These are phyloP conservation scores for Penicillium bovifimosum DNA, from an alignment of 495 filamentous ascomycete species.

Conservation along the genomic window DNA sequence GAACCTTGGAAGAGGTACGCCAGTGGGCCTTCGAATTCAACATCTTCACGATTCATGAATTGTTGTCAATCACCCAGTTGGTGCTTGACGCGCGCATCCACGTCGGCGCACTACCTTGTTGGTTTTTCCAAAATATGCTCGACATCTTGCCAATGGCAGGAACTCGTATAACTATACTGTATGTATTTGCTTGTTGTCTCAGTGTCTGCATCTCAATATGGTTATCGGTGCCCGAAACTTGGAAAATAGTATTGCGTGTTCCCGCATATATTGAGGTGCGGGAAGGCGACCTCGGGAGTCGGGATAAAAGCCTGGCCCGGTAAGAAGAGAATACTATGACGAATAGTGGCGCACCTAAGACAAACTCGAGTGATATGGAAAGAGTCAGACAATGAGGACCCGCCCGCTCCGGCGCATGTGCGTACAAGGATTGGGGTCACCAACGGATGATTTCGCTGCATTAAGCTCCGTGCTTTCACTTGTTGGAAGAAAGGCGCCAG, in stretches of 20 bases:
- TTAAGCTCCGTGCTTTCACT: no score
- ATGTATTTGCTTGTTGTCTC: conserved; percentile 56
- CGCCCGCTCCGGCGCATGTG: no score
- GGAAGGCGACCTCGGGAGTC: no score
- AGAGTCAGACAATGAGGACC: no score
- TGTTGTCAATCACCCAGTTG: no score
- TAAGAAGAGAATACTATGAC: conserved; percentile 59
- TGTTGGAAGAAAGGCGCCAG: no score
- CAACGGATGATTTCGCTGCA: no score
- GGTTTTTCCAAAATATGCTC: conserved; percentile 66
- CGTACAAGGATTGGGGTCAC: no score
- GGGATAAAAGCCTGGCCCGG: conserved; percentile 51
- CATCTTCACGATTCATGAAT: neutral
- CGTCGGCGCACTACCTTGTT: conserved; percentile 24
- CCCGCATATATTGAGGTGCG: no score
- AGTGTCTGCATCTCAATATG: conserved; percentile 56
- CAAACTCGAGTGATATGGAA: no score
- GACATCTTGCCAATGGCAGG: conserved; percentile 63
- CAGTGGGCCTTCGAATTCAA: neutral
- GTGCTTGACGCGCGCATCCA: no score
- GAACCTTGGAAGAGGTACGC: neutral
- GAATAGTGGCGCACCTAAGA: conserved; percentile 44
- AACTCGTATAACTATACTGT: conserved; percentile 65
- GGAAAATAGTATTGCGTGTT: no score
- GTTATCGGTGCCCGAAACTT: conserved; percentile 48